These are phyloP conservation scores for Melastoma malabathricum DNA, from an alignment of 345 rosid genomes.

Conservation along the genomic window DNA sequence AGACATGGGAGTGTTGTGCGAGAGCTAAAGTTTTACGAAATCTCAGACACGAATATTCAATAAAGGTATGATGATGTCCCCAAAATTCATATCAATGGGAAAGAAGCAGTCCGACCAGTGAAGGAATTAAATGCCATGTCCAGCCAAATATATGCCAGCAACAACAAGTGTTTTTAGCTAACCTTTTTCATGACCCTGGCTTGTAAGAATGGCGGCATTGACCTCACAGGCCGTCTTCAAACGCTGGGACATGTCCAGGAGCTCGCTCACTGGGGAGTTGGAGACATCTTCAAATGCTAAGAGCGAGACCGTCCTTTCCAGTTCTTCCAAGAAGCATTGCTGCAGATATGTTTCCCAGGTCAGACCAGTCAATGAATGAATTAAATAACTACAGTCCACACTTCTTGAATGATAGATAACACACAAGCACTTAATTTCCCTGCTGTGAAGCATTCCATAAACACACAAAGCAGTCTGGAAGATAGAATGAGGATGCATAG, in stretches of 20 bases:
- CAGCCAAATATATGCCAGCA: too few relatives aligned
- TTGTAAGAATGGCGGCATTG: constrained; percentile 92
- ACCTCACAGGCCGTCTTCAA: constrained; percentile 91
- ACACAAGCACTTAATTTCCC: too few relatives aligned
- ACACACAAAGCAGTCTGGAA: too few relatives aligned
- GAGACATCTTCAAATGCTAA: constrained; percentile 87
- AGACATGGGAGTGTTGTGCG: too few relatives aligned
- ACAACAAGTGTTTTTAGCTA: background rate
- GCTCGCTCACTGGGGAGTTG: constrained; percentile 79
- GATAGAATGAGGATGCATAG: too few relatives aligned
- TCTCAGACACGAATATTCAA: too few relatives aligned
- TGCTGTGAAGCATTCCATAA: too few relatives aligned
- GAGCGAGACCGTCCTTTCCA: constrained; percentile 86
- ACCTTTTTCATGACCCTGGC: constrained; percentile 99
- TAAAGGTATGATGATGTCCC: too few relatives aligned
- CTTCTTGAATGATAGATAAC: background rate
- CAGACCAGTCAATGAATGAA: background rate
- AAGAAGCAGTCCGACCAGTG: too few relatives aligned
- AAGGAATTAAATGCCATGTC: too few relatives aligned
- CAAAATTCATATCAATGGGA: too few relatives aligned
- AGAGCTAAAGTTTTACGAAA: too few relatives aligned
- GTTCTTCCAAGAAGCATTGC: constrained; percentile 83
- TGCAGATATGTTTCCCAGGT: constrained; percentile 11
- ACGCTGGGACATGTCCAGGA: constrained; percentile 83
- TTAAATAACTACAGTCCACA: background rate